phyloP scores from a whole-genome alignment of 768 basidiomycete species.

The Fomitopsis pulvina region DNA sequence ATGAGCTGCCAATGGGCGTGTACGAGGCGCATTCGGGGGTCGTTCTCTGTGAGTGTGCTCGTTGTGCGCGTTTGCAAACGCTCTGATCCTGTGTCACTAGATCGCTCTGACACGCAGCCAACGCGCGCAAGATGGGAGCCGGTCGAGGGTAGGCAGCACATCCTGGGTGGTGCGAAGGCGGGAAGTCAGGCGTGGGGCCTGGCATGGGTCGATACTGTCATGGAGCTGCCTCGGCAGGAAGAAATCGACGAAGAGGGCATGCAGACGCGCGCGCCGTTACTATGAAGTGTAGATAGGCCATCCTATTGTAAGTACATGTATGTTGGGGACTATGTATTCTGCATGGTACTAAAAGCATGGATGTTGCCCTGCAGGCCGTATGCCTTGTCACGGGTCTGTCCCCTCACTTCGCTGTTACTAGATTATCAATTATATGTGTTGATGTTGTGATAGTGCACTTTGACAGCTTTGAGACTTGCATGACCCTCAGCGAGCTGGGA shows the following conservation, averaged over 20 bases:
- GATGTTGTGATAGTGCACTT: too few species aligned
- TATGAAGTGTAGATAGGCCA: too few species aligned
- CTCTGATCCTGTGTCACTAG: constrained; percentile 29
- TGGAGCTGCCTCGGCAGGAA: neutral
- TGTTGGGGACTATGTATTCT: too few species aligned
- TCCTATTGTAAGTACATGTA: too few species aligned
- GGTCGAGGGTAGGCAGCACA: constrained; percentile 33
- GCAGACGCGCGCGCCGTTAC: too few species aligned
- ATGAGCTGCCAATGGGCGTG: constrained; percentile 49
- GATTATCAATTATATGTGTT: too few species aligned
- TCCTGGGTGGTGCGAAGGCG: constrained; percentile 67
- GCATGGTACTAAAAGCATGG: too few species aligned
- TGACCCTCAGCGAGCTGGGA: too few species aligned
- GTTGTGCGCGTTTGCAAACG: neutral
- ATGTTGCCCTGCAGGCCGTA: too few species aligned
- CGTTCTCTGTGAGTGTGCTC: constrained; percentile 50
- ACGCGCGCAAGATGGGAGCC: constrained; percentile 55
- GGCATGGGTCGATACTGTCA: constrained; percentile 58
- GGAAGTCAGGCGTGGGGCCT: constrained; percentile 79
- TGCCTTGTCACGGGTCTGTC: too few species aligned
- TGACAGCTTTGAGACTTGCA: too few species aligned
- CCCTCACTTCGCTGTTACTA: too few species aligned
- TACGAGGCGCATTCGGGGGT: constrained; percentile 81
- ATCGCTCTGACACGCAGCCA: constrained; percentile 75
- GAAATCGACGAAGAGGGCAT: neutral